phyloP scores from a whole-genome alignment of 345 rosid species.

The Crucihimalaya himalaica region DNA sequence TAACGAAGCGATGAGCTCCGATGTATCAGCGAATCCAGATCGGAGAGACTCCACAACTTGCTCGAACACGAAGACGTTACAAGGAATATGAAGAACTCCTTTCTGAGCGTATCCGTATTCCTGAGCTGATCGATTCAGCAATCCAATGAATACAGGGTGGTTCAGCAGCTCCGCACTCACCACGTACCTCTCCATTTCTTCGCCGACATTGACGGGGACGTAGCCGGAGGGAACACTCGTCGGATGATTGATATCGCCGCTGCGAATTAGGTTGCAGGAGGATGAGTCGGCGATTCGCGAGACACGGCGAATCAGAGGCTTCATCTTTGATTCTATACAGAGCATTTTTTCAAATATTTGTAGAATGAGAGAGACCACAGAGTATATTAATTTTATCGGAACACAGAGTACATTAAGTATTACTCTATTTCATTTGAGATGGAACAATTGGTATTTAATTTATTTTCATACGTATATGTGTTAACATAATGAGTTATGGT shows the following conservation, averaged over 20 bases:
- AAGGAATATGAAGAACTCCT: constrained; percentile 91
- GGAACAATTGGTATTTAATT: neutral
- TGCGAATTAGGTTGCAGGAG: constrained; percentile 40
- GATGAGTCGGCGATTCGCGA: constrained; percentile 80
- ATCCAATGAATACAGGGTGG: constrained; percentile 69
- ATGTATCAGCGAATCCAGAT: constrained; percentile 44
- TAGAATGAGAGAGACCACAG: neutral
- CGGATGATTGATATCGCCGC: constrained; percentile 28
- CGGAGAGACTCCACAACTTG: constrained; percentile 65
- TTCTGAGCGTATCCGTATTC: constrained; percentile 93
- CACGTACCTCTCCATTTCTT: constrained; percentile 85
- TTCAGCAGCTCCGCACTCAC: constrained; percentile 79
- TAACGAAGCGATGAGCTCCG: neutral
- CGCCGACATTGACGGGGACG: constrained; percentile 90
- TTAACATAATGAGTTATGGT: neutral
- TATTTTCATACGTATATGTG: neutral
- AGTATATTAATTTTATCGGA: neutral
- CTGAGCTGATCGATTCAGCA: constrained; percentile 79
- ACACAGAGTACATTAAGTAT: neutral
- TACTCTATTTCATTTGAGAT: neutral
- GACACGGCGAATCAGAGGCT: constrained; percentile 76
- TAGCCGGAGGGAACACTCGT: constrained; percentile 68
- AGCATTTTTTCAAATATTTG: neutral
- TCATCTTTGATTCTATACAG: constrained; percentile 46
- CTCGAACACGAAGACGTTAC: constrained; percentile 78